Evolutionary conservation across 2,329 filamentous ascomycete genomes (phyloP).

Genomic region (Shiraia sp.): DNA sequence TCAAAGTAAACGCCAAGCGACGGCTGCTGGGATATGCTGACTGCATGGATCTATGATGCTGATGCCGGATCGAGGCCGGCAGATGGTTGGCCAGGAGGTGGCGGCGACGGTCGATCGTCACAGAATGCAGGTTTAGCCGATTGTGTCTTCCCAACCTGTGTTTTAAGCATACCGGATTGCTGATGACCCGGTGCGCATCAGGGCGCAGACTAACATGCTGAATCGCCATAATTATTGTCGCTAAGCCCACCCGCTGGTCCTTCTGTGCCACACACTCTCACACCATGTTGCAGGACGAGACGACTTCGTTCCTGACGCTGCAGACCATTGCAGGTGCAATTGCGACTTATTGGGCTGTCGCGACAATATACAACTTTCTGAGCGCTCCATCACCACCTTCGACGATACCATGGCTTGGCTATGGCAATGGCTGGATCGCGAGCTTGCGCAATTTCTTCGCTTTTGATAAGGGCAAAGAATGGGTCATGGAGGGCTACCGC

Average conservation of each 20-base stretch:
- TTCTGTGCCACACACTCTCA: not conserved
- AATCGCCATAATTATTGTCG: too few relatives aligned
- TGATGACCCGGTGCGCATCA: too few relatives aligned
- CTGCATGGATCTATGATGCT: too few relatives aligned
- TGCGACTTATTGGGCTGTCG: constrained; percentile 22
- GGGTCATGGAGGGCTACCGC: constrained; percentile 25
- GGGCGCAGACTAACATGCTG: too few relatives aligned
- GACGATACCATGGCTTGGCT: constrained; percentile 27
- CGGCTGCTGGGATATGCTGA: too few relatives aligned
- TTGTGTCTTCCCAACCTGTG: too few relatives aligned
- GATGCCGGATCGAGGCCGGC: too few relatives aligned
- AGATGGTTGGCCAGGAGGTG: too few relatives aligned
- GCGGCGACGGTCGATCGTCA: too few relatives aligned
- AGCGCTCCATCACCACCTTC: constrained; percentile 19
- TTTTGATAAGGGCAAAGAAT: constrained; percentile 25
- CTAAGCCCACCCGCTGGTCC: not conserved
- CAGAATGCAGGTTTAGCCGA: too few relatives aligned
- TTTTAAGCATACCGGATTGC: too few relatives aligned
- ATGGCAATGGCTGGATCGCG: constrained; percentile 28
- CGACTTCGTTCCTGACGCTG: constrained; percentile 1
- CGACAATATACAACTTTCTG: constrained; percentile 15
- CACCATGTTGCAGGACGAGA: constrained; percentile 2
- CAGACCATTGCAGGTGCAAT: constrained; percentile 9
- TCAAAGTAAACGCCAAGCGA: too few relatives aligned
- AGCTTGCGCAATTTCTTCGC: constrained; percentile 23